Evolutionary conservation across 192 early-diverging fungal species (phyloP).

Genomic region (Podila verticillata): DNA sequence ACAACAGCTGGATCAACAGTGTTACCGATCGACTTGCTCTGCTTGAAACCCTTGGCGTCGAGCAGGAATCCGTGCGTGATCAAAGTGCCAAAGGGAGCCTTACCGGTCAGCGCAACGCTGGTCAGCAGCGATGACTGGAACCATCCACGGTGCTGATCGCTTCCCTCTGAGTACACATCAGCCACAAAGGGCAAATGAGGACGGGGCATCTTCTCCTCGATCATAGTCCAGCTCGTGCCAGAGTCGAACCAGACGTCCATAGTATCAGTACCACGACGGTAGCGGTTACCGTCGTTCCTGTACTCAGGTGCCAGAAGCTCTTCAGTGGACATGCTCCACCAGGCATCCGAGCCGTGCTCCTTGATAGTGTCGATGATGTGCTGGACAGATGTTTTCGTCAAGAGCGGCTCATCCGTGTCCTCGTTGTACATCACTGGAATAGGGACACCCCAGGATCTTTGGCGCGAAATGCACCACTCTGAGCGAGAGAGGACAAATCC

Average conservation of each 20-base stretch:
- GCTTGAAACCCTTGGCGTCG: conserved; percentile 82
- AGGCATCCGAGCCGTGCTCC: conserved; percentile 69
- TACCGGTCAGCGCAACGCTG: conserved; percentile 71
- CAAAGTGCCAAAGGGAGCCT: conserved; percentile 73
- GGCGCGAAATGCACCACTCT: conserved; percentile 89
- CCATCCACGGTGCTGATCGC: conserved; percentile 88
- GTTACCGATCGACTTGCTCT: conserved; percentile 88
- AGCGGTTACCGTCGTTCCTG: conserved; percentile 61
- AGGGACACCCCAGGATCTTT: conserved; percentile 85
- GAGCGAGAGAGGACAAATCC: conserved; percentile 73
- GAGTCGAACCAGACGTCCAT: conserved; percentile 93
- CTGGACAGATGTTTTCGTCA: conserved; percentile 69
- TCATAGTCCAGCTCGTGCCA: conserved; percentile 79
- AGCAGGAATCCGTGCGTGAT: conserved; percentile 87
- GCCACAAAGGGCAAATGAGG: conserved; percentile 55
- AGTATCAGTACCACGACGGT: conserved; percentile 74
- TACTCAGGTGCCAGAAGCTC: conserved; percentile 68
- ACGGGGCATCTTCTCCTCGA: conserved; percentile 56
- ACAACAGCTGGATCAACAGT: conserved; percentile 71
- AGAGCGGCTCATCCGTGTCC: conserved; percentile 67
- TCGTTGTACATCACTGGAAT: conserved; percentile 80
- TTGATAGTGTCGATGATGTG: conserved; percentile 71
- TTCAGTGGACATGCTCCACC: conserved; percentile 77
- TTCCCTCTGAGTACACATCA: conserved; percentile 81
- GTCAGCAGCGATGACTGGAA: conserved; percentile 86